Percentiles rank a stretch among this genome's conserved stretches.
Conservation (phyloP, 1,284 basidiomycete genomes). For the Trichosporon coremiiforme region DNA sequence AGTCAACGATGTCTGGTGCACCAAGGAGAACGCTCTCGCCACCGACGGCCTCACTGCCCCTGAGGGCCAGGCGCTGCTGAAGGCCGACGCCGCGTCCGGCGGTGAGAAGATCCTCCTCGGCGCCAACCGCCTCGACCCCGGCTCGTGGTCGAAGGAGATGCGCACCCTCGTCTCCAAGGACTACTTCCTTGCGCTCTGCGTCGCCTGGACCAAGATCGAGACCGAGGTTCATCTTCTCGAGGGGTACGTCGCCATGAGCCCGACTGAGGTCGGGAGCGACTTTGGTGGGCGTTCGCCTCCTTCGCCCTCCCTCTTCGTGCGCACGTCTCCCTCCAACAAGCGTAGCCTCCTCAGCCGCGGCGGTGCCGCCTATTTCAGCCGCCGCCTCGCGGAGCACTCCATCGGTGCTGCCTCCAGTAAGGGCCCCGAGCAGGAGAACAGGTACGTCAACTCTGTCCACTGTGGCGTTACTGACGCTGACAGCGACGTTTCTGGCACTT, state of each 20-base stretch:
- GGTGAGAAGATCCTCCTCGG: neutral
- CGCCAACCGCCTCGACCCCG: slow-evolving; percentile 2
- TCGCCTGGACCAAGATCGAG: neutral
- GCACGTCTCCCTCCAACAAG: neutral
- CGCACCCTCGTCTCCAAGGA: neutral
- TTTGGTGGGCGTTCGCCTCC: neutral
- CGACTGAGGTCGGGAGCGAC: neutral
- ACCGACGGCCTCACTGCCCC: neutral
- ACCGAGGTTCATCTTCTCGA: neutral
- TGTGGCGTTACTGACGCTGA: too few relatives aligned
- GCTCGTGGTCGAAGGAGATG: neutral
- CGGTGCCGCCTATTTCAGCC: neutral
- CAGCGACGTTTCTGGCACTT: neutral
- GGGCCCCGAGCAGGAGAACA: too few relatives aligned
- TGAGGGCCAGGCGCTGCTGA: neutral
- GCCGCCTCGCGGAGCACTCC: neutral
- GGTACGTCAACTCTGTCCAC: too few relatives aligned
- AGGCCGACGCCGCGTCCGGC: neutral
- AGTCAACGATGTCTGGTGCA: neutral
- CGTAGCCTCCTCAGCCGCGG: neutral
- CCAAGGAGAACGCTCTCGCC: neutral
- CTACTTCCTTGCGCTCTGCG: neutral
- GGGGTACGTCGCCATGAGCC: neutral
- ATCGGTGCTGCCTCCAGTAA: too few relatives aligned
- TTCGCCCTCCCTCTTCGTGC: neutral